Conservation (phyloP, 192 early-diverging fungal genomes). For the Umbelopsis sp. region DNA sequence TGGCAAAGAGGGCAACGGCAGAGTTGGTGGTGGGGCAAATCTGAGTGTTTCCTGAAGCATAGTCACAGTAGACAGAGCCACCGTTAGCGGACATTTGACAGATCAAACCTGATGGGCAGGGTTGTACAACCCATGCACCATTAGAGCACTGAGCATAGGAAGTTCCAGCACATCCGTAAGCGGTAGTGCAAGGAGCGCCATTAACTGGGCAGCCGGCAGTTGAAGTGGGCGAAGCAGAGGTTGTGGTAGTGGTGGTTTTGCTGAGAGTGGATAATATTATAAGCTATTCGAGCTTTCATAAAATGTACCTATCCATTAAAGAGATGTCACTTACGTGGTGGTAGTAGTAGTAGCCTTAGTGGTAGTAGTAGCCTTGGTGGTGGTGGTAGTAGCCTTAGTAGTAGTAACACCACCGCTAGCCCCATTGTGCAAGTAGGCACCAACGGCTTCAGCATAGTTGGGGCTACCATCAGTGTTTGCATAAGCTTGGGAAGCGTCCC, state of each 20-base stretch:
- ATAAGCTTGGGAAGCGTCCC: constrained; percentile 65
- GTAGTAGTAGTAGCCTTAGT: constrained; percentile 25
- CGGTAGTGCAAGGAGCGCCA: constrained; percentile 44
- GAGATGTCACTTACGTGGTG: neutral
- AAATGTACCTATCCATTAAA: too few relatives aligned
- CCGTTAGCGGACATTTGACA: constrained; percentile 48
- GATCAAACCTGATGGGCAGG: constrained; percentile 47
- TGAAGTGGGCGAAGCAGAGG: constrained; percentile 29
- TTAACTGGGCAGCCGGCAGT: constrained; percentile 40
- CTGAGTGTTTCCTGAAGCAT: constrained; percentile 38
- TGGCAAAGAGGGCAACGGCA: constrained; percentile 40
- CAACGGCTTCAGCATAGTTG: constrained; percentile 32
- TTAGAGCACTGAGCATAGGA: constrained; percentile 49
- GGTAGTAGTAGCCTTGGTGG: neutral
- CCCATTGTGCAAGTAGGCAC: constrained; percentile 17
- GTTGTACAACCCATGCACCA: constrained; percentile 45
- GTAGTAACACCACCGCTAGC: neutral
- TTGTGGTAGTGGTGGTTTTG: constrained; percentile 3
- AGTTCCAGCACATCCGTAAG: constrained; percentile 48
- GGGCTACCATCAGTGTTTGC: constrained; percentile 44
- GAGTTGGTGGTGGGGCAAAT: constrained; percentile 36
- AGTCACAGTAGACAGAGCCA: constrained; percentile 42
- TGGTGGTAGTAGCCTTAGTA: constrained; percentile 18
- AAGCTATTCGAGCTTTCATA: too few relatives aligned
- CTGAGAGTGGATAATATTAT: too few relatives aligned